These are phyloP conservation scores for Wickerhamia fluorescens DNA, from an alignment of 805 yeast genomes.

Conservation along the genomic window DNA sequence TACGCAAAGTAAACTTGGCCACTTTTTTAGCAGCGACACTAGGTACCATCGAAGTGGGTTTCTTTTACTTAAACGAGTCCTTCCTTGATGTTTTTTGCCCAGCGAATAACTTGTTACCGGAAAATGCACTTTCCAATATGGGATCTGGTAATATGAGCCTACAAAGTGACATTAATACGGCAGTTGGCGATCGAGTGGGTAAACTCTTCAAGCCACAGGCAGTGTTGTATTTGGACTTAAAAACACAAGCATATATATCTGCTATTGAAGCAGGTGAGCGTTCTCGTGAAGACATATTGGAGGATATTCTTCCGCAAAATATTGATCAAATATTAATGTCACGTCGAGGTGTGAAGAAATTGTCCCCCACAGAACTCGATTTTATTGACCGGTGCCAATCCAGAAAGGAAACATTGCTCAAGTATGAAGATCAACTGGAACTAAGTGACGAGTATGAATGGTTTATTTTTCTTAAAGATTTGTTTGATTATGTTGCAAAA, in stretches of 20 bases:
- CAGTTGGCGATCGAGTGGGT: conserved; percentile 39
- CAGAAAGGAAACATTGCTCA: conserved; percentile 56
- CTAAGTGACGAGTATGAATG: conserved; percentile 75
- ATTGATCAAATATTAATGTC: conserved; percentile 41
- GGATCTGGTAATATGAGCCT: conserved; percentile 21
- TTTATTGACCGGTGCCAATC: conserved; percentile 68
- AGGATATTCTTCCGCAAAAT: conserved; percentile 67
- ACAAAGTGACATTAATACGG: conserved; percentile 26
- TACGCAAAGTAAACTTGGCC: conserved; percentile 81
- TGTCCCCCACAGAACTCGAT: conserved; percentile 75
- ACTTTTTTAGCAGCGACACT: conserved; percentile 83
- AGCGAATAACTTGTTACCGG: conserved; percentile 47
- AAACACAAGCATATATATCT: conserved; percentile 92
- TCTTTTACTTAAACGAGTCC: conserved; percentile 75
- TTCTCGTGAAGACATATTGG: conserved; percentile 57
- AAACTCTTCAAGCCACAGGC: conserved; percentile 77
- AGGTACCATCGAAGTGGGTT: conserved; percentile 81
- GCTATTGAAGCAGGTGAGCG: conserved; percentile 65
- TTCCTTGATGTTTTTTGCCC: conserved; percentile 88
- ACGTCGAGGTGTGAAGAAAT: conserved; percentile 31
- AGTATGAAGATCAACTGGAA: conserved; percentile 39
- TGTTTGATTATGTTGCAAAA: conserved; percentile 71
- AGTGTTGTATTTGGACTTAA: conserved; percentile 71
- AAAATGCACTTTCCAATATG: conserved; percentile 33
- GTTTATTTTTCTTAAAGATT: conserved; percentile 72